Evolutionary conservation across 768 basidiomycete species (phyloP).

Genomic region (Gymnopilus junonius): DNA sequence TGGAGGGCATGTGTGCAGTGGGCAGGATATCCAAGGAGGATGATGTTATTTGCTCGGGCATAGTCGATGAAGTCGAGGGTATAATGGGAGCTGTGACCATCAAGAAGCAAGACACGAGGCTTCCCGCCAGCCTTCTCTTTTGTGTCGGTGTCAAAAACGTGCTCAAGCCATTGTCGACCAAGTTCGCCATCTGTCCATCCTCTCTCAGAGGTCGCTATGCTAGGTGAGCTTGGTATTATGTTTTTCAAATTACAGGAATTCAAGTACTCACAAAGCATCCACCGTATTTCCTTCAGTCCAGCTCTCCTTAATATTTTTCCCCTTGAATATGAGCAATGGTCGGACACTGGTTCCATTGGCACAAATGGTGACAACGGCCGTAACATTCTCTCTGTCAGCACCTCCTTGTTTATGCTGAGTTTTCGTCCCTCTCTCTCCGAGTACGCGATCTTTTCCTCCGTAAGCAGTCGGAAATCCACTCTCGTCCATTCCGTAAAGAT

Average conservation of each 20-base stretch:
- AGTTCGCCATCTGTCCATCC: constrained; percentile 34
- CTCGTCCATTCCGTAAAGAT: constrained; percentile 44
- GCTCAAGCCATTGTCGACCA: constrained; percentile 21
- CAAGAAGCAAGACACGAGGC: constrained; percentile 37
- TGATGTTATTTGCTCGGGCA: constrained; percentile 38
- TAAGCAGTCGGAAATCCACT: constrained; percentile 34
- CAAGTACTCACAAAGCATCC: constrained; percentile 25
- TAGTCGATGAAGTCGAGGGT: constrained; percentile 34
- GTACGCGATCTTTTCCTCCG: constrained; percentile 30
- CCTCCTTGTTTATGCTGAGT: constrained; percentile 36
- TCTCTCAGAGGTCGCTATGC: constrained; percentile 27
- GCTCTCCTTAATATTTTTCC: constrained; percentile 24
- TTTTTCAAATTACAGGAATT: background rate
- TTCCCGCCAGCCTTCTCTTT: constrained; percentile 37
- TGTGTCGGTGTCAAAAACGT: constrained; percentile 34
- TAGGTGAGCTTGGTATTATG: constrained; percentile 7
- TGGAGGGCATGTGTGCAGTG: constrained; percentile 47
- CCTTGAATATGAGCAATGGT: constrained; percentile 31
- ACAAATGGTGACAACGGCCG: constrained; percentile 27
- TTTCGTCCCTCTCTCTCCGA: constrained; percentile 29
- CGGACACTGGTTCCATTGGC: constrained; percentile 29
- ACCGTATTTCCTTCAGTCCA: constrained; percentile 28
- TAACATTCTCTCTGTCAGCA: constrained; percentile 35
- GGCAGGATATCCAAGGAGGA: constrained; percentile 40
- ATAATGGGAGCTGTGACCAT: constrained; percentile 37